A percentile compares a stretch with the other conserved stretches of the same genome.
Conservation (phyloP, 2,329 filamentous ascomycete genomes). For the Byssoonygena ceratinophila region DNA sequence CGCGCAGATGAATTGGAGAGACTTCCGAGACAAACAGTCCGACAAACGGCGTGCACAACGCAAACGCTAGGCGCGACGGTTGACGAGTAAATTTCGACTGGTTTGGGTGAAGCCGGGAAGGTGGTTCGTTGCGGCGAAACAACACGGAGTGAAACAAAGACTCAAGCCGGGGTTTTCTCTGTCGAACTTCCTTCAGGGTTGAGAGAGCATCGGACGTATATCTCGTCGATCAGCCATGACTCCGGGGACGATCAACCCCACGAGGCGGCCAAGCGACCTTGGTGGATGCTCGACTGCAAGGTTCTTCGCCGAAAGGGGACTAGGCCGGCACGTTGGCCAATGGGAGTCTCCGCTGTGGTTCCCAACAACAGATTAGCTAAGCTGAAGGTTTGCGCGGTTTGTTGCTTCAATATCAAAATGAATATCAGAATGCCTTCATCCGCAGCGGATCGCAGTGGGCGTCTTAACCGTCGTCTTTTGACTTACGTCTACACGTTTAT, state of each 20-base stretch:
- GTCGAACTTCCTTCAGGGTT: background rate
- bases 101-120: background rate
- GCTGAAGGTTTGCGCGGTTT: background rate
- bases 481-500: no score
- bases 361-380: slow-evolving; percentile 3
- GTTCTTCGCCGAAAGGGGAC: background rate
- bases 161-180: background rate
- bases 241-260: slow-evolving; percentile 8
- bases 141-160: background rate
- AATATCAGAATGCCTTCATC: background rate
- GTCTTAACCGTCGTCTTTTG: no score
- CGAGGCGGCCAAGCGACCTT: slow-evolving; percentile 1
- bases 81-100: background rate
- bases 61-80: background rate
- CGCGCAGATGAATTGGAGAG: no score
- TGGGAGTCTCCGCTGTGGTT: background rate
- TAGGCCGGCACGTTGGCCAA: background rate
- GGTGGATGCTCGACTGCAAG: background rate
- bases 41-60: background rate
- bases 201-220: background rate
- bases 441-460: no score
- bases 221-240: slow-evolving; percentile 3
- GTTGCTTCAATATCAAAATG: background rate
- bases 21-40: no score
- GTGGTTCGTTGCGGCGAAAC: no score